These are phyloP conservation scores for Penicillium nordicum DNA, from an alignment of 2,329 filamentous ascomycete genomes.

Conservation along the genomic window DNA sequence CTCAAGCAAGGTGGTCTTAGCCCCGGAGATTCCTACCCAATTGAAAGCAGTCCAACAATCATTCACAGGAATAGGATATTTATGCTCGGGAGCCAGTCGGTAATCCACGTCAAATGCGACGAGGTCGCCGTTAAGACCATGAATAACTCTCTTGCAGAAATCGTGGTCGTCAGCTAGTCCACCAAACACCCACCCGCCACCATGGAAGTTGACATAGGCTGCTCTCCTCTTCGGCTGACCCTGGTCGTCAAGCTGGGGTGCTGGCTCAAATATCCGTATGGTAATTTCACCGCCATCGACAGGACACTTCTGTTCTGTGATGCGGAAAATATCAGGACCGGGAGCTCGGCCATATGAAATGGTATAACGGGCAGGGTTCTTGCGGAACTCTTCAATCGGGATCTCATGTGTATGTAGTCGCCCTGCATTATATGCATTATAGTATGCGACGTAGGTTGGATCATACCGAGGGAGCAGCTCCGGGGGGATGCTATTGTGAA, in stretches of 20 bases:
- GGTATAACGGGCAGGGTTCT: constrained; percentile 39
- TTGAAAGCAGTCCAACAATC: constrained; percentile 42
- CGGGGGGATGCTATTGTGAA: constrained; percentile 42
- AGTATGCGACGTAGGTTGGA: constrained; percentile 41
- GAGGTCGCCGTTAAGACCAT: constrained; percentile 36
- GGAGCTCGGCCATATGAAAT: constrained; percentile 39
- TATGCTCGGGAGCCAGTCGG: constrained; percentile 40
- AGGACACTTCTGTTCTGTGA: constrained; percentile 41
- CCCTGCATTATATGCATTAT: constrained; percentile 43
- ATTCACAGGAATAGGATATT: constrained; percentile 38
- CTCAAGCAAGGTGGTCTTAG: not conserved
- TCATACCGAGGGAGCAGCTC: constrained; percentile 40
- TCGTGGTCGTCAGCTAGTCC: constrained; percentile 38
- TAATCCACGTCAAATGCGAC: constrained; percentile 48
- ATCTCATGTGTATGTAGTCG: constrained; percentile 44
- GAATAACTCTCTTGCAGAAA: constrained; percentile 41
- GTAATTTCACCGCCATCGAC: constrained; percentile 41
- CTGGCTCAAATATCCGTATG: constrained; percentile 41
- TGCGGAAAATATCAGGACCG: constrained; percentile 38
- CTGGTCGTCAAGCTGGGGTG: constrained; percentile 23
- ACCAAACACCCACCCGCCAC: constrained; percentile 46
- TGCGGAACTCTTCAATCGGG: constrained; percentile 40
- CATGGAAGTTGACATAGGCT: constrained; percentile 44
- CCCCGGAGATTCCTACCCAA: constrained; percentile 28
- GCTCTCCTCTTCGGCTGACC: constrained; percentile 32